These are phyloP conservation scores for Limtongia smithiae DNA, from an alignment of 805 yeast genomes.

Conservation along the genomic window DNA sequence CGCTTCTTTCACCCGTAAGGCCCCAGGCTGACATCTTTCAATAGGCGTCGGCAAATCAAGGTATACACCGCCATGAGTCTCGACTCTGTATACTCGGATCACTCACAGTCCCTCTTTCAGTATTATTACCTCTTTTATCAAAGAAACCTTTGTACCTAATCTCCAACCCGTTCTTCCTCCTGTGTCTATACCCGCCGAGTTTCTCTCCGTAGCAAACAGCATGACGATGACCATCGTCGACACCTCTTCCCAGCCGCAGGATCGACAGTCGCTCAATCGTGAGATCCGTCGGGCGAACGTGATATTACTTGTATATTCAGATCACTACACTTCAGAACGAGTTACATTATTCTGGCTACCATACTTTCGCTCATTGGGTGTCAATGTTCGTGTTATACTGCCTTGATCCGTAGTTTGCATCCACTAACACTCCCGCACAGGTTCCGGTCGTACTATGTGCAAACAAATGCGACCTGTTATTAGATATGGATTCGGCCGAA, in stretches of 20 bases:
- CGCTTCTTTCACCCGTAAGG: no score
- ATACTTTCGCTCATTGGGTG: conserved; percentile 85
- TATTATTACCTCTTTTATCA: conserved; percentile 72
- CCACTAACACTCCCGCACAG: not conserved
- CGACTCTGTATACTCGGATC: not conserved
- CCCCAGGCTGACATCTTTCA: not conserved
- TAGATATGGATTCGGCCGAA: conserved; percentile 45
- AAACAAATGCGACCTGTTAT: conserved; percentile 61
- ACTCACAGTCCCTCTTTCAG: conserved; percentile 31
- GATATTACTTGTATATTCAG: conserved; percentile 90
- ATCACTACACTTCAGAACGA: conserved; percentile 91
- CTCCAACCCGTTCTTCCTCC: conserved; percentile 79
- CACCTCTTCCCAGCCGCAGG: conserved; percentile 59
- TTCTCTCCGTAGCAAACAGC: conserved; percentile 55
- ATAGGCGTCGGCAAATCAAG: conserved; percentile 31
- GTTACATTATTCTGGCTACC: conserved; percentile 94
- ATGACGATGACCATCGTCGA: conserved; percentile 72
- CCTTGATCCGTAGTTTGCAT: not conserved
- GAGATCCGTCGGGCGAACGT: conserved; percentile 85
- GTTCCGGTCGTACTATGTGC: conserved; percentile 88
- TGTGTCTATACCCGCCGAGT: conserved; percentile 74
- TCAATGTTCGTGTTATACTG: conserved; percentile 46
- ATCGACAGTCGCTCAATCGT: conserved; percentile 54
- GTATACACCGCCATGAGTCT: conserved; percentile 3
- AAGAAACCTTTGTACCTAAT: conserved; percentile 69